These are phyloP conservation scores for Cryoendolithus antarcticus DNA, from an alignment of 2,329 filamentous ascomycete species.

Conservation along the genomic window DNA sequence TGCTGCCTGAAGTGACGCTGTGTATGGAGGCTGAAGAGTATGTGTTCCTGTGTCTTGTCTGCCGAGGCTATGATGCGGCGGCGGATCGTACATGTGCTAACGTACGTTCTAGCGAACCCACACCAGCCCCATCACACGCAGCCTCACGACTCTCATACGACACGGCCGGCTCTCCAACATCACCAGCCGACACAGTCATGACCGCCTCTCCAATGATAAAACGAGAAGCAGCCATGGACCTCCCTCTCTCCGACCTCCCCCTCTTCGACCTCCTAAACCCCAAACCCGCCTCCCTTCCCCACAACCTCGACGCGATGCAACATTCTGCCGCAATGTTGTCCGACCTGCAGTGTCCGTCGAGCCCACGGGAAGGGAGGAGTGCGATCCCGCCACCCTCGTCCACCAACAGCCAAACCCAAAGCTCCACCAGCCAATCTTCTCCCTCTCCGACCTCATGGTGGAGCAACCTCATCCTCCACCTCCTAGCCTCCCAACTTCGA, in stretches of 20 bases:
- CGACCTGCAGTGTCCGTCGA: constrained; percentile 99
- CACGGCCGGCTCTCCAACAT: constrained; percentile 14
- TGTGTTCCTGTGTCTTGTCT: too few species aligned
- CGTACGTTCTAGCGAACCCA: constrained; percentile 3
- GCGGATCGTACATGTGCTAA: too few species aligned
- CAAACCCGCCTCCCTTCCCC: constrained; percentile 10
- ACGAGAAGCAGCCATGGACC: constrained; percentile 18
- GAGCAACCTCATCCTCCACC: constrained; percentile 19
- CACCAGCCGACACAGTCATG: constrained; percentile 16
- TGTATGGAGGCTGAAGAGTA: constrained; percentile 8
- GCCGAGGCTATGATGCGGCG: too few species aligned
- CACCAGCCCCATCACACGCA: constrained; percentile 18
- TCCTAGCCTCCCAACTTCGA: constrained; percentile 21
- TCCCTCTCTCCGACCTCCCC: constrained; percentile 11
- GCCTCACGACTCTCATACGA: constrained; percentile 17
- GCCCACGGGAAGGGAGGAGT: constrained; percentile 14
- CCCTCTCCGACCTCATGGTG: constrained; percentile 11
- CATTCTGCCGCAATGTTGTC: constrained; percentile 99
- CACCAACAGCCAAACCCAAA: constrained; percentile 4
- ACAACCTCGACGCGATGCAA: constrained; percentile 60
- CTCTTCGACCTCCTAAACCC: constrained; percentile 14
- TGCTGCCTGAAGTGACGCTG: constrained; percentile 22
- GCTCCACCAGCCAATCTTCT: constrained; percentile 10
- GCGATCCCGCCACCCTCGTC: constrained; percentile 8
- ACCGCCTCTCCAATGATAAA: constrained; percentile 15